Evolutionary conservation across 2,329 filamentous ascomycete species (phyloP).

Genomic region (Aureobasidium sp.): DNA sequence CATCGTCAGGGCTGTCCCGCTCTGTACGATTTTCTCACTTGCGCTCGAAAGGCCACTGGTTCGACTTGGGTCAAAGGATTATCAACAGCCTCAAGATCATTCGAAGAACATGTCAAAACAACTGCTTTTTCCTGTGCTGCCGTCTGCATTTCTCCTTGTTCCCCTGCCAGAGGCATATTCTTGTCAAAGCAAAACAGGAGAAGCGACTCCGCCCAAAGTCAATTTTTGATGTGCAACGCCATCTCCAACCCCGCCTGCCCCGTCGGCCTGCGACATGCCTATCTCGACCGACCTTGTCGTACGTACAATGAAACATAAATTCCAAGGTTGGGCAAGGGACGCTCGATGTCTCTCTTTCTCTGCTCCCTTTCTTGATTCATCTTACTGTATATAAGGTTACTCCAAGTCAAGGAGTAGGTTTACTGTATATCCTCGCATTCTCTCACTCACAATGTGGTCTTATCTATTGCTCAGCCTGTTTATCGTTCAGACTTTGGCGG

Average conservation of each 20-base stretch:
- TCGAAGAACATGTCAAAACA: no score
- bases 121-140: no score
- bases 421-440: not conserved
- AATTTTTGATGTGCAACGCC: slow-evolving; percentile 6
- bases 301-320: slow-evolving; percentile 12
- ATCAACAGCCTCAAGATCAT: no score
- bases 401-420: not conserved
- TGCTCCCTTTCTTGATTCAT: not conserved
- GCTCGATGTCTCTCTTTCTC: not conserved
- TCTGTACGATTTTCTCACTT: no score
- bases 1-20: no score
- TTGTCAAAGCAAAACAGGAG: not conserved
- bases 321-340: slow-evolving; percentile 10
- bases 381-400: not conserved
- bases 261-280: not conserved
- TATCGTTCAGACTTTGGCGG: slow-evolving; percentile 26
- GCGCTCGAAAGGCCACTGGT: no score
- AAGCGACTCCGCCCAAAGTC: not conserved
- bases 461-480: slow-evolving; percentile 6
- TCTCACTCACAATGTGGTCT: not conserved
- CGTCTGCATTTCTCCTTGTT: no score
- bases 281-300: not conserved
- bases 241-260: slow-evolving; percentile 8
- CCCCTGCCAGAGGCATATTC: not conserved
- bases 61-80: no score